These are phyloP conservation scores for Annulohypoxylon stygium DNA, from an alignment of 495 filamentous ascomycete genomes.

Conservation along the genomic window DNA sequence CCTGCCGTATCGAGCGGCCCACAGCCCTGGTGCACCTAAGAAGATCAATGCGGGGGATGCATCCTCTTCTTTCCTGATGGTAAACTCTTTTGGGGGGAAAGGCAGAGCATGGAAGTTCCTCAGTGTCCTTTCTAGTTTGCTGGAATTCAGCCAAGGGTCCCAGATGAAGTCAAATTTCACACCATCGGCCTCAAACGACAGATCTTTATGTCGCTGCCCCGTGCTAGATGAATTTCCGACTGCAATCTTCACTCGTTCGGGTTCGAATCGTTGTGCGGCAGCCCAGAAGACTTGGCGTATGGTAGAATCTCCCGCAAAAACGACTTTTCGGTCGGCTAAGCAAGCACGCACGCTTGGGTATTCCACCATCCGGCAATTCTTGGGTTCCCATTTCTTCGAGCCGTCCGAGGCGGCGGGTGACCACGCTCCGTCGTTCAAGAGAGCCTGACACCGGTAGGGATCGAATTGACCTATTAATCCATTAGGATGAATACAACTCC, in stretches of 20 bases:
- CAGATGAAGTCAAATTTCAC: constrained; percentile 67
- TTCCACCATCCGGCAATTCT: constrained; percentile 68
- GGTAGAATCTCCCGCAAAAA: constrained; percentile 72
- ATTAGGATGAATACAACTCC: constrained; percentile 23
- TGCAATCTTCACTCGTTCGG: constrained; percentile 50
- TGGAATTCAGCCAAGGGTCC: constrained; percentile 73
- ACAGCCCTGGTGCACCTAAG: constrained; percentile 66
- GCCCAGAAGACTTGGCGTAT: constrained; percentile 72
- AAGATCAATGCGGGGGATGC: constrained; percentile 56
- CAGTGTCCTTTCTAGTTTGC: constrained; percentile 58
- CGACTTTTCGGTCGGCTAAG: constrained; percentile 58
- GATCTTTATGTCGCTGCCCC: constrained; percentile 60
- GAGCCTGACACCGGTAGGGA: constrained; percentile 67
- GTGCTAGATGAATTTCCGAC: constrained; percentile 38
- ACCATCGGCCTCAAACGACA: constrained; percentile 56
- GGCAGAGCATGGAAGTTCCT: constrained; percentile 43
- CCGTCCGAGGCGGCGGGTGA: constrained; percentile 47
- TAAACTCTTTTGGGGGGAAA: background rate
- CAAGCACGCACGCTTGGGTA: constrained; percentile 64
- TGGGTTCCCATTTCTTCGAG: constrained; percentile 65
- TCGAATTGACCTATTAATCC: constrained; percentile 51
- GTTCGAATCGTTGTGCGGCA: constrained; percentile 63
- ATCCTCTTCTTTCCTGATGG: constrained; percentile 29
- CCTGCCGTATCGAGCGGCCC: constrained; percentile 67
- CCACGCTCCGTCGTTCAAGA: constrained; percentile 68